A percentile compares a stretch with the other conserved stretches of the same genome.
Evolutionary conservation across 176 grass and related monocot genomes (phyloP).

Genomic region (Oryza brachyantha): DNA sequence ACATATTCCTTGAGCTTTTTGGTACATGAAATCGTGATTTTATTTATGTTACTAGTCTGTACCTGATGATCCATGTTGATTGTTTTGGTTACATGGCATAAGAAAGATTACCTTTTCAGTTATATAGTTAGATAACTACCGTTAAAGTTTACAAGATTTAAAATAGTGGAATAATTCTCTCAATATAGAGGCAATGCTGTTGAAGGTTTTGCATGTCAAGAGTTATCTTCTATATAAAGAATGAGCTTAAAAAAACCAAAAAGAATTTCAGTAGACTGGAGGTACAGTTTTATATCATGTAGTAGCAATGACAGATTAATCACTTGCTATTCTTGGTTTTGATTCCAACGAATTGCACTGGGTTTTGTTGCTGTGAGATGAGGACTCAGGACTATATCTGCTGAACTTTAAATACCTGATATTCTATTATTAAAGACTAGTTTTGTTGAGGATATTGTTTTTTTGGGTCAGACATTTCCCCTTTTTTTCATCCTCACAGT

Average conservation of each 20-base stretch:
- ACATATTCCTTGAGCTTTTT: neutral
- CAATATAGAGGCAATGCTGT: neutral
- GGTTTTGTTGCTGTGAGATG: neutral
- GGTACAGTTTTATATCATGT: neutral
- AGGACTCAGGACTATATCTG: neutral
- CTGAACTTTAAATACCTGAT: slow-evolving; percentile 10
- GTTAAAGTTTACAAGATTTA: neutral
- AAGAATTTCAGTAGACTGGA: neutral
- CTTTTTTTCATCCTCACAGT: neutral
- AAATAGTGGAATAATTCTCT: neutral
- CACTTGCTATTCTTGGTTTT: neutral
- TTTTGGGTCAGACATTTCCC: slow-evolving; percentile 14
- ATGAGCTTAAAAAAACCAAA: neutral
- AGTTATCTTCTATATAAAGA: neutral
- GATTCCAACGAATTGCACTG: neutral
- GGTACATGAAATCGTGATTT: slow-evolving; percentile 22
- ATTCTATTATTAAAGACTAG: neutral
- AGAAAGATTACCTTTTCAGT: neutral
- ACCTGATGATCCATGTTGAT: neutral
- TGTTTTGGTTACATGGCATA: neutral
- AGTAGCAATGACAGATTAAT: neutral
- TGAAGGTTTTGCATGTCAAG: slow-evolving; percentile 12
- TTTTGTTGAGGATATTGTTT: neutral
- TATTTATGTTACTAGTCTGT: slow-evolving; percentile 3
- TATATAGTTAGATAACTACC: slow-evolving; percentile 4